These are phyloP conservation scores for Zelopaecilomyces penicillatus DNA, from an alignment of 2,329 filamentous ascomycete species.

Conservation along the genomic window DNA sequence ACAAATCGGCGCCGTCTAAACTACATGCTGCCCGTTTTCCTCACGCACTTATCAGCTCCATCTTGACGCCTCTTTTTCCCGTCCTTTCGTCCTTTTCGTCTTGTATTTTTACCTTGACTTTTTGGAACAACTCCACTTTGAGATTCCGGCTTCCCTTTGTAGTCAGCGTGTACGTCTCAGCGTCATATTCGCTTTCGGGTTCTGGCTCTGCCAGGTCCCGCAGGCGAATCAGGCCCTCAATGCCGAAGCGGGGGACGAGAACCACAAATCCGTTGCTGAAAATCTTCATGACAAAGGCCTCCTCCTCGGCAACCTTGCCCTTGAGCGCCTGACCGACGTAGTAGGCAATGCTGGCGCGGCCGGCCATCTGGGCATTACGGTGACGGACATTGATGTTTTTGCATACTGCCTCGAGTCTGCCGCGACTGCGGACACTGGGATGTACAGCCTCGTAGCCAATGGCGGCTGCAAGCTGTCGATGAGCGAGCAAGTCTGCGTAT, in stretches of 20 bases:
- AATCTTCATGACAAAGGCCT: constrained; percentile 93
- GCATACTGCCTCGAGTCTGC: constrained; percentile 85
- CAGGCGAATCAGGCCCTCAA: constrained; percentile 83
- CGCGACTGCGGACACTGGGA: constrained; percentile 68
- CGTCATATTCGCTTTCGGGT: constrained; percentile 75
- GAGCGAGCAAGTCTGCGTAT: constrained; percentile 92
- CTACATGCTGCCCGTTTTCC: background rate
- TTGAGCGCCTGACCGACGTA: constrained; percentile 96
- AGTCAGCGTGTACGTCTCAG: constrained; percentile 71
- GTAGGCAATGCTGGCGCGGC: constrained; percentile 89
- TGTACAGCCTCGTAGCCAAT: constrained; percentile 90
- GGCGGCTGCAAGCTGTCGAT: constrained; percentile 88
- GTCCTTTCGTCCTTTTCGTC: constrained; percentile 92
- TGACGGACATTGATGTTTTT: constrained; percentile 98
- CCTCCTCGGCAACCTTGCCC: constrained; percentile 66
- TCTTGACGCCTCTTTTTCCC: constrained; percentile 86
- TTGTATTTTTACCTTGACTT: constrained; percentile 78
- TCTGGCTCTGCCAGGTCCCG: constrained; percentile 72
- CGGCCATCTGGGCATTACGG: constrained; percentile 93
- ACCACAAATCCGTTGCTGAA: constrained; percentile 98
- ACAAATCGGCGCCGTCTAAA: too few species aligned
- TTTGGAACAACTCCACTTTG: constrained; percentile 79
- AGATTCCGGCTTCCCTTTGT: constrained; percentile 47
- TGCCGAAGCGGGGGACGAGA: constrained; percentile 89
- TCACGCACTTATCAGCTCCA: constrained; percentile 49